Conservation (phyloP, 108 stramenopile genomes). For the Cyclostephanos tholiformis region DNA sequence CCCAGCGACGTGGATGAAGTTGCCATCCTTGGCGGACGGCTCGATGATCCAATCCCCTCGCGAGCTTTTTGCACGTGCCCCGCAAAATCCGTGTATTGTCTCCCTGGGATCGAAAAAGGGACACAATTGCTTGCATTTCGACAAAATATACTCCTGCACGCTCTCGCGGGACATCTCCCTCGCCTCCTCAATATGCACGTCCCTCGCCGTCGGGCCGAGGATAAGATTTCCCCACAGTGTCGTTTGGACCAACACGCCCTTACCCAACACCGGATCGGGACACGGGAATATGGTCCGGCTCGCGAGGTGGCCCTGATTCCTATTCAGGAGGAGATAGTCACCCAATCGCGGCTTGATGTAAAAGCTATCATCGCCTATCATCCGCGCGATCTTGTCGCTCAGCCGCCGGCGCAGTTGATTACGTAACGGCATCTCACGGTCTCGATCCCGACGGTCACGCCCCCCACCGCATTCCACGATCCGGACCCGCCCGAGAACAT, state of each 20-base stretch:
- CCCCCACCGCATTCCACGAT: conserved; percentile 53
- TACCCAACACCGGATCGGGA: conserved; percentile 80
- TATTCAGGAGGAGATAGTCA: conserved; percentile 73
- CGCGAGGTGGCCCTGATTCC: conserved; percentile 74
- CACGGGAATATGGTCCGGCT: conserved; percentile 76
- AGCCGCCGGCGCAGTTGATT: conserved; percentile 78
- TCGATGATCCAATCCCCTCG: conserved; percentile 89
- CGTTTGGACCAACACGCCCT: conserved; percentile 83
- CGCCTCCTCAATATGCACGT: conserved; percentile 59
- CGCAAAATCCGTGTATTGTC: conserved; percentile 75
- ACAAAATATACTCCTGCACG: conserved; percentile 76
- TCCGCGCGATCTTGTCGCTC: conserved; percentile 68
- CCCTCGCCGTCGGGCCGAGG: conserved; percentile 78
- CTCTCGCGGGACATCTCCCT: conserved; percentile 49
- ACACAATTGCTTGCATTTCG: conserved; percentile 74
- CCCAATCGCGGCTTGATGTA: conserved; percentile 76
- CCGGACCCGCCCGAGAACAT: conserved; percentile 79
- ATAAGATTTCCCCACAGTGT: conserved; percentile 85
- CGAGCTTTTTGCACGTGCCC: conserved; percentile 70
- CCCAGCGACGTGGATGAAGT: conserved; percentile 80
- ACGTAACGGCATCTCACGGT: conserved; percentile 61
- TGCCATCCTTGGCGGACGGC: conserved; percentile 52
- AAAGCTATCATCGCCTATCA: conserved; percentile 83
- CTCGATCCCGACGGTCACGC: conserved; percentile 60
- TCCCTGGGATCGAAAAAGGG: conserved; percentile 72